Percentiles rank a stretch among this genome's conserved stretches.
These are phyloP conservation scores for barley (Hordeum vulgare) DNA, from an alignment of 176 grass and related monocot species.

Conservation along the genomic window MorexV3_pseudomolecules_assembly NC_058522.1:513148229-513148728, in stretches of 20 bases:
- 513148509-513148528: conserved; percentile 1
- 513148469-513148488: conserved; percentile 36
- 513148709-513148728: not conserved
- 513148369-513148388: not conserved
- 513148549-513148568: conserved; percentile 62
- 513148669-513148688: not conserved
- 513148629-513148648: not conserved
- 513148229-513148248: conserved; percentile 42
- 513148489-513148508: conserved; percentile 28
- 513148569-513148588: not conserved
- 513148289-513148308: not conserved
- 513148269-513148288: conserved; percentile 19
- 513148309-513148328: conserved; percentile 53
- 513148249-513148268: not conserved
- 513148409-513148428: conserved; percentile 22
- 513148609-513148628: not conserved
- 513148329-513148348: conserved; percentile 71
- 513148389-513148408: conserved; percentile 24
- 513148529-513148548: conserved; percentile 64
- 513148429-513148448: conserved; percentile 63
- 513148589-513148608: not conserved
- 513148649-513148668: not conserved
- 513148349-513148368: conserved; percentile 25
- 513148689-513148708: not conserved
- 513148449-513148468: conserved; percentile 90